phyloP scores from a whole-genome alignment of 2,329 filamentous ascomycete species.

The Periconia digitata region DNA sequence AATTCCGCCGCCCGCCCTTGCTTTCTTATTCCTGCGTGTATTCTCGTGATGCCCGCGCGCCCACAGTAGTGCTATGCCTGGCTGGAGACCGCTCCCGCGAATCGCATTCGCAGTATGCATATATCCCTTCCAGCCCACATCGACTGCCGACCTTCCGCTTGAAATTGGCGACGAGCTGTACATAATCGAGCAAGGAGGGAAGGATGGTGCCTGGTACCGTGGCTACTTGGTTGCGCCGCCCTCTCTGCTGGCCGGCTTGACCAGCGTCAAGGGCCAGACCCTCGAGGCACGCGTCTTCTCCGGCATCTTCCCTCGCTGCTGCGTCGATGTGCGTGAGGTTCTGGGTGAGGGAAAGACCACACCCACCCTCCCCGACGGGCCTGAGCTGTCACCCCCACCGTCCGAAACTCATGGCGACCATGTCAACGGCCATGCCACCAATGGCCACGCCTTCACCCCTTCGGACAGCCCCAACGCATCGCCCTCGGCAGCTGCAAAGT shows the following conservation, averaged over 20 bases:
- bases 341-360: constrained; percentile 61
- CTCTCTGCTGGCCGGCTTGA: constrained; percentile 87
- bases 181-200: constrained; percentile 92
- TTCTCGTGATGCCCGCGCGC: constrained; percentile 36
- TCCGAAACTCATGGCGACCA: constrained; percentile 20
- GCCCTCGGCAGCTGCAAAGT: constrained; percentile 18
- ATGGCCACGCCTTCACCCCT: constrained; percentile 39
- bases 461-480: constrained; percentile 40
- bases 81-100: constrained; percentile 94
- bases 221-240: constrained; percentile 95
- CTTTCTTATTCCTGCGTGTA: constrained; percentile 3
- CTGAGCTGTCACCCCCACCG: constrained; percentile 15
- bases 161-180: constrained; percentile 98
- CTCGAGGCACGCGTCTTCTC: constrained; percentile 96
- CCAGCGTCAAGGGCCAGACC: constrained; percentile 86
- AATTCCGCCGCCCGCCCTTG: not conserved
- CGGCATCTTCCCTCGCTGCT: constrained; percentile 94
- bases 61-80: constrained; percentile 39
- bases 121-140: constrained; percentile 86
- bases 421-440: constrained; percentile 27
- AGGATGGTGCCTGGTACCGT: constrained; percentile 85
- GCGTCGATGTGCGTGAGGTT: constrained; percentile 91
- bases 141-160: constrained; percentile 87
- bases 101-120: constrained; percentile 98
- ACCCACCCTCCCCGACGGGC: constrained; percentile 15